phyloP scores from a whole-genome alignment of 208 protist species.

The Leishmania major region DNA sequence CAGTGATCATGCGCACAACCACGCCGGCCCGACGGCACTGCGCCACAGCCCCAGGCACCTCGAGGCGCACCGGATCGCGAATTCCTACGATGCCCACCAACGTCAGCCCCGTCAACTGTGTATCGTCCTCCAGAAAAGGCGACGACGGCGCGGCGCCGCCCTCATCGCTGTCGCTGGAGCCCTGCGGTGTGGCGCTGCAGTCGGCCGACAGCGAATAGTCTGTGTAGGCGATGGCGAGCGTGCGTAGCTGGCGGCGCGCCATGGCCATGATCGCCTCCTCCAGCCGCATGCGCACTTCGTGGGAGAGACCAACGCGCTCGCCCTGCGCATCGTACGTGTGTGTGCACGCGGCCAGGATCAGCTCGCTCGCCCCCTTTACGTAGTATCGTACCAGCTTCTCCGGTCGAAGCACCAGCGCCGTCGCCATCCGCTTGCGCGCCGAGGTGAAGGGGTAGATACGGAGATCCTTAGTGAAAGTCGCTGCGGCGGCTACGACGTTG shows the following conservation, averaged over 20 bases:
- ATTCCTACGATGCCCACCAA: conserved; percentile 88
- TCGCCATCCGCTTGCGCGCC: conserved; percentile 82
- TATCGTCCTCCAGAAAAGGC: conserved; percentile 41
- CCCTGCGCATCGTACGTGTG: conserved; percentile 40
- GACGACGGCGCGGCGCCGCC: conserved; percentile 43
- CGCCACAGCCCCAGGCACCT: conserved; percentile 90
- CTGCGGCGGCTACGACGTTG: conserved; percentile 18
- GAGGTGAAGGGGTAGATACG: conserved; percentile 78
- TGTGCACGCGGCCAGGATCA: conserved; percentile 55
- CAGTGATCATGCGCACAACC: conserved; percentile 97
- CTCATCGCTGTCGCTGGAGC: conserved; percentile 23
- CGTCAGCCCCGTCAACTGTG: conserved; percentile 30
- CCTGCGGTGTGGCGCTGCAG: background rate
- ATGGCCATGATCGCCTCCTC: conserved; percentile 54
- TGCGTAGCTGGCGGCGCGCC: conserved; percentile 60
- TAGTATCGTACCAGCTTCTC: conserved; percentile 61
- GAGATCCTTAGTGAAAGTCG: conserved; percentile 25
- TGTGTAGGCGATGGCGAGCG: conserved; percentile 72
- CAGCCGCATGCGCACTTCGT: conserved; percentile 40
- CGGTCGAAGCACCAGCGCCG: conserved; percentile 37
- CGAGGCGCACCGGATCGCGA: conserved; percentile 92
- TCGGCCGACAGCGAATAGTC: conserved; percentile 26
- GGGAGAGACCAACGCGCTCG: conserved; percentile 33
- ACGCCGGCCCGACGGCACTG: conserved; percentile 93
- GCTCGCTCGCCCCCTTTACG: conserved; percentile 70